phyloP scores from a whole-genome alignment of 306 rosid genomes.

The Dryas drummondii region DNA sequence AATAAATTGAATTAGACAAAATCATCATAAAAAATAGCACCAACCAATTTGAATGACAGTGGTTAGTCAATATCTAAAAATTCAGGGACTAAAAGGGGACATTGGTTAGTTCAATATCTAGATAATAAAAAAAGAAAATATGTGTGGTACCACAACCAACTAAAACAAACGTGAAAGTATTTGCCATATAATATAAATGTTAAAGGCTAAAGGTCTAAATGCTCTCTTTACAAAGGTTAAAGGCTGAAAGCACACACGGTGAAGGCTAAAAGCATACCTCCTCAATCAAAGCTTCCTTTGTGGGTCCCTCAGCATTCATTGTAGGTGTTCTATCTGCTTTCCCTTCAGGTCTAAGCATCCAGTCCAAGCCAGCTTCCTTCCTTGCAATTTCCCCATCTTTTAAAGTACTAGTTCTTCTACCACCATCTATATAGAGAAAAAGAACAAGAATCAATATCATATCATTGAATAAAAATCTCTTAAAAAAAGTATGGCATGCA shows the following conservation, averaged over 20 bases:
- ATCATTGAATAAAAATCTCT: not conserved
- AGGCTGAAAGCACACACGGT: not conserved
- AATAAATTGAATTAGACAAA: too few relatives aligned
- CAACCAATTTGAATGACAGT: too few relatives aligned
- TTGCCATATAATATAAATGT: not conserved
- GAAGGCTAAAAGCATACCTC: constrained; percentile 50
- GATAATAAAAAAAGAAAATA: too few relatives aligned
- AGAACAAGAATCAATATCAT: not conserved
- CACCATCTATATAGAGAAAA: constrained; percentile 20
- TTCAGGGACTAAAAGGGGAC: too few relatives aligned
- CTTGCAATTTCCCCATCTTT: constrained; percentile 59
- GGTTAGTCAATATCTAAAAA: too few relatives aligned
- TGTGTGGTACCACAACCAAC: not conserved
- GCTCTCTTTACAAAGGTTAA: not conserved
- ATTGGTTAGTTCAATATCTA: too few relatives aligned
- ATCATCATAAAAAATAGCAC: too few relatives aligned
- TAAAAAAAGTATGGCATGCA: not conserved
- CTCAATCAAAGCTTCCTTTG: constrained; percentile 46
- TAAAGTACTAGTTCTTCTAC: constrained; percentile 18
- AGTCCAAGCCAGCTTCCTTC: constrained; percentile 84
- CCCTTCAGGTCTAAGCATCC: constrained; percentile 86
- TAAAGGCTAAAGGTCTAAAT: not conserved
- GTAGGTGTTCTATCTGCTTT: constrained; percentile 34
- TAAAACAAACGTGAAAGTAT: not conserved
- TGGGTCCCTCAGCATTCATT: constrained; percentile 34